A percentile compares a stretch with the other conserved stretches of the same genome.
phyloP scores from a whole-genome alignment of 1,139 yeast genomes.

The Geotrichum siamense region DNA sequence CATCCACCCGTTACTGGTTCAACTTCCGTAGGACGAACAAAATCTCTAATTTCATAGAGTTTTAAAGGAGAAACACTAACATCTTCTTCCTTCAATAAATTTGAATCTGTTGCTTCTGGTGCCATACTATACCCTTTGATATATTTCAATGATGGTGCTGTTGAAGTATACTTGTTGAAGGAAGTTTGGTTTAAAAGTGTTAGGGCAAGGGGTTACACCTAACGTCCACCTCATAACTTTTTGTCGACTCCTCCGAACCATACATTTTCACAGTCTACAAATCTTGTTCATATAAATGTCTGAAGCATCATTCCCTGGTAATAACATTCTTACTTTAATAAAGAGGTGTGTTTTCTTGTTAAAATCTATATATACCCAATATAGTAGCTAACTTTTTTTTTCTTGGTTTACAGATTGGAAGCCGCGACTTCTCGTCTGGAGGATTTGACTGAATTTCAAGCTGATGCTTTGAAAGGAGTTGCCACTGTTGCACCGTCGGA shows the following conservation, averaged over 20 bases:
- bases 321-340: slow-evolving; percentile 71
- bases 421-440: slow-evolving; percentile 92
- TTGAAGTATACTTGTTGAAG: no score
- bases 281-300: no score
- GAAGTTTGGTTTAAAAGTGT: no score
- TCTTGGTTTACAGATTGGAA: slow-evolving; percentile 49
- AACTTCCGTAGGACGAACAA: slow-evolving; percentile 34
- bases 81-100: slow-evolving; percentile 5
- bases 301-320: slow-evolving; percentile 63
- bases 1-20: slow-evolving; percentile 54
- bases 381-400: neutral
- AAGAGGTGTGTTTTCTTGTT: slow-evolving; percentile 41
- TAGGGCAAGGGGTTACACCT: no score
- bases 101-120: slow-evolving; percentile 5
- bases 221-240: no score
- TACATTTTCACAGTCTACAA: no score
- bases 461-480: slow-evolving; percentile 36
- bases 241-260: no score
- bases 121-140: slow-evolving; percentile 5
- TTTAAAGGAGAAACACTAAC: slow-evolving; percentile 35
- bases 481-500: slow-evolving; percentile 14
- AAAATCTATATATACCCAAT: neutral
- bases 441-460: slow-evolving; percentile 77
- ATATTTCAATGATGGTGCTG: no score
- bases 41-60: slow-evolving; percentile 47